Percentiles rank a stretch among this genome's conserved stretches.
Conservation (phyloP, 2,329 filamentous ascomycete genomes). For the Claviceps sp. region DNA sequence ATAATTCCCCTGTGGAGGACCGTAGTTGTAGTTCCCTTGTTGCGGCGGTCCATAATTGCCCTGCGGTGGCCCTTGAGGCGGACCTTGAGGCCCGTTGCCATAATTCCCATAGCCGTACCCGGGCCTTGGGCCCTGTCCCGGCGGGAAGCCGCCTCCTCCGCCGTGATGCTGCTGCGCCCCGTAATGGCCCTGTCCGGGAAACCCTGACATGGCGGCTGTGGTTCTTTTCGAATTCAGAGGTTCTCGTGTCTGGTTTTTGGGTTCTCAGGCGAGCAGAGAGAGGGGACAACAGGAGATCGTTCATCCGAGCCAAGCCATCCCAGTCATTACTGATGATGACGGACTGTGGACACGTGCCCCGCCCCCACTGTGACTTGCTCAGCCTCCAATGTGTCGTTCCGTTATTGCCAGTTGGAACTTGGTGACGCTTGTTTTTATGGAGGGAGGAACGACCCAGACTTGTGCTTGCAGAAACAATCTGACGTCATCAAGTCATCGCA, state of each 20-base stretch:
- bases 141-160: constrained; percentile 13
- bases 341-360: neutral
- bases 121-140: constrained; percentile 11
- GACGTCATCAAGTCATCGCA: neutral
- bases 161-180: constrained; percentile 19
- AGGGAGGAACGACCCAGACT: constrained; percentile 4
- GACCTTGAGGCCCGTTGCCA: constrained; percentile 13
- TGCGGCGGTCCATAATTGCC: constrained; percentile 9
- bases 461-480: neutral
- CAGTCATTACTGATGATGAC: neutral
- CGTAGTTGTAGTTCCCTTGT: constrained; percentile 1
- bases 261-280: too few species aligned
- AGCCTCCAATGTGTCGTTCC: neutral
- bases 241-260: too few species aligned
- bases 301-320: too few species aligned
- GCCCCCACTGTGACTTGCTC: neutral
- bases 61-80: constrained; percentile 10
- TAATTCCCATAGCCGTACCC: constrained; percentile 19
- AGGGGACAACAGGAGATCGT: too few species aligned
- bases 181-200: constrained; percentile 27
- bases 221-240: too few species aligned
- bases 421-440: neutral
- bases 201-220: constrained; percentile 22
- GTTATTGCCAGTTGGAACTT: too few species aligned
- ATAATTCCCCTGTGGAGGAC: constrained; percentile 10